These are phyloP conservation scores for Candida tetrigidarum DNA, from an alignment of 1,139 yeast species.

Conservation along the genomic window DNA sequence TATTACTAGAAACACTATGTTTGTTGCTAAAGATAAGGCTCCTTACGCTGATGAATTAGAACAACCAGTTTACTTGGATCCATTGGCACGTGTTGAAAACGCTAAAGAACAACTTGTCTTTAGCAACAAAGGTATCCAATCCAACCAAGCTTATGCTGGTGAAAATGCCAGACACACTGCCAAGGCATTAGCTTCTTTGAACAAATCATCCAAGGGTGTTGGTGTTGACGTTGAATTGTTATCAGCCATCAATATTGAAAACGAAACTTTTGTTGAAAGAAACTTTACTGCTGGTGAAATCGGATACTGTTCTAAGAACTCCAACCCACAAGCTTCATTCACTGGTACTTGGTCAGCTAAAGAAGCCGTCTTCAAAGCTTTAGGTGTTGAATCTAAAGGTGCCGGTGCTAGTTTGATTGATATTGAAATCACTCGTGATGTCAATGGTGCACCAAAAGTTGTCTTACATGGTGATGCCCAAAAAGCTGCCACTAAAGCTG, in stretches of 20 bases:
- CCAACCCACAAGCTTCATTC: constrained; percentile 85
- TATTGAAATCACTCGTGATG: constrained; percentile 80
- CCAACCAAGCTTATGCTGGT: constrained; percentile 38
- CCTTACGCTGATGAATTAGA: constrained; percentile 92
- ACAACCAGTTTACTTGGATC: constrained; percentile 90
- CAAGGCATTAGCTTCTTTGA: constrained; percentile 51
- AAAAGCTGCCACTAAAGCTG: constrained; percentile 69
- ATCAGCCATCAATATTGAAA: constrained; percentile 76
- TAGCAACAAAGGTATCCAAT: constrained; percentile 45
- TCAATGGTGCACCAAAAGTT: constrained; percentile 85
- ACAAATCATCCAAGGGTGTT: constrained; percentile 67
- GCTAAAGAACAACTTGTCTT: constrained; percentile 51
- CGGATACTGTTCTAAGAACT: constrained; percentile 71
- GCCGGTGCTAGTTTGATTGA: constrained; percentile 94
- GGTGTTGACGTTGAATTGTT: constrained; percentile 98
- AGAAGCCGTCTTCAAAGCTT: constrained; percentile 97
- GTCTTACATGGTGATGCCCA: constrained; percentile 75
- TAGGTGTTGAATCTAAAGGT: constrained; percentile 88
- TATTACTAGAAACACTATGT: constrained; percentile 87
- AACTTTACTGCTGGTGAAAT: constrained; percentile 87
- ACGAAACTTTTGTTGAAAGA: constrained; percentile 88
- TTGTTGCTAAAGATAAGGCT: constrained; percentile 90
- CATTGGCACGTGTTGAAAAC: constrained; percentile 83
- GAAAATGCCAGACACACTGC: constrained; percentile 47
- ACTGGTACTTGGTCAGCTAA: constrained; percentile 99